Evolutionary conservation across 2,329 filamentous ascomycete genomes (phyloP).

Genomic region (Alternaria gansuensis): DNA sequence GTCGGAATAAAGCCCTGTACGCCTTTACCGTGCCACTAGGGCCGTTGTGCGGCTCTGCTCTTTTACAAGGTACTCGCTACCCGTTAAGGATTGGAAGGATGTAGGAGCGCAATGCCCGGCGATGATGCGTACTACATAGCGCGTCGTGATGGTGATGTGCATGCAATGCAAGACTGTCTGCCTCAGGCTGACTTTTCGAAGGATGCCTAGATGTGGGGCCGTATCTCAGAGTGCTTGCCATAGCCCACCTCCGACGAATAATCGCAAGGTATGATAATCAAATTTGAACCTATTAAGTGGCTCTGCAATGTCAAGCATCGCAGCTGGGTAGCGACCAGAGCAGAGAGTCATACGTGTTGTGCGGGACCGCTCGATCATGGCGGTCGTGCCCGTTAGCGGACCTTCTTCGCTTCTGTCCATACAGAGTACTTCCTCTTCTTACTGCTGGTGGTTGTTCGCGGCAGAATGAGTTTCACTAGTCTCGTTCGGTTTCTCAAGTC

Average conservation of each 20-base stretch:
- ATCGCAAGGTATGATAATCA: neutral
- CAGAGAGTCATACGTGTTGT: neutral
- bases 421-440: neutral
- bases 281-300: neutral
- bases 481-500: neutral
- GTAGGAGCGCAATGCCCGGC: neutral
- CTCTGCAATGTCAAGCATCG: neutral
- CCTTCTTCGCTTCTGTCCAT: neutral
- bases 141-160: neutral
- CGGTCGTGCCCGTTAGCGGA: neutral
- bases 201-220: neutral
- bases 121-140: neutral
- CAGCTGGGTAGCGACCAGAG: neutral
- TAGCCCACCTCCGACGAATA: neutral
- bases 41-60: neutral
- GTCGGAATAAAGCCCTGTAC: conserved; percentile 11
- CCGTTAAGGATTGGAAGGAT: neutral
- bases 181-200: neutral
- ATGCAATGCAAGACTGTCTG: neutral
- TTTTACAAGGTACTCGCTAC: neutral
- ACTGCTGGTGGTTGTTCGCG: neutral
- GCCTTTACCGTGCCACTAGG: neutral
- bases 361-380: neutral
- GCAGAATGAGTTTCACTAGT: neutral
- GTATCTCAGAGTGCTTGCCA: neutral